These are phyloP conservation scores for Pythium dissimile DNA, from an alignment of 352 stramenopile genomes.

Conservation along the genomic window DNA sequence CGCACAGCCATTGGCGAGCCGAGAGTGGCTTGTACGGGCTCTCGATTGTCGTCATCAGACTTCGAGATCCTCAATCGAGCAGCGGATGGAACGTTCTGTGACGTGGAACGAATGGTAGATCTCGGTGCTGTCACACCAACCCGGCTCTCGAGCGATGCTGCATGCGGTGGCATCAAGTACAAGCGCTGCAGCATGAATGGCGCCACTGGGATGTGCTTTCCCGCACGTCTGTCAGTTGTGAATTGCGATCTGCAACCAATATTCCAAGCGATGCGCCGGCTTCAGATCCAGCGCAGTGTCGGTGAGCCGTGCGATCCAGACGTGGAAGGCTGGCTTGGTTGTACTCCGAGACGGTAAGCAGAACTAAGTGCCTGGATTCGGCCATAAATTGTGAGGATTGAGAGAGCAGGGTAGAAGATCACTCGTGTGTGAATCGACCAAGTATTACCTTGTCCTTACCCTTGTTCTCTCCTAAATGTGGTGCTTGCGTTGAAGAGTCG, in stretches of 20 bases:
- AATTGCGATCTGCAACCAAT: not conserved
- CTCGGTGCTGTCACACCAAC: not conserved
- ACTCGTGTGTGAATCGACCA: no score
- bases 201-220: slow-evolving; percentile 16
- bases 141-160: not conserved
- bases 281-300: slow-evolving; percentile 12
- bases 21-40: no score
- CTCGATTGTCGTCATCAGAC: no score
- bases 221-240: slow-evolving; percentile 8
- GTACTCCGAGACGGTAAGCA: not conserved
- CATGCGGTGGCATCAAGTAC: slow-evolving; percentile 14
- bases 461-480: no score
- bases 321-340: slow-evolving; percentile 20
- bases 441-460: no score
- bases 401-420: no score
- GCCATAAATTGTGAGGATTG: no score
- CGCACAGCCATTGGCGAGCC: not conserved
- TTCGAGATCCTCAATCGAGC: no score
- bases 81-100: no score
- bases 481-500: no score
- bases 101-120: not conserved
- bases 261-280: slow-evolving; percentile 1
- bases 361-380: no score
- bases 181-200: slow-evolving; percentile 14
- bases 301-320: slow-evolving; percentile 8